phyloP scores from a whole-genome alignment of 2,329 filamentous ascomycete genomes.

The Cladosporium oxysporum region DNA sequence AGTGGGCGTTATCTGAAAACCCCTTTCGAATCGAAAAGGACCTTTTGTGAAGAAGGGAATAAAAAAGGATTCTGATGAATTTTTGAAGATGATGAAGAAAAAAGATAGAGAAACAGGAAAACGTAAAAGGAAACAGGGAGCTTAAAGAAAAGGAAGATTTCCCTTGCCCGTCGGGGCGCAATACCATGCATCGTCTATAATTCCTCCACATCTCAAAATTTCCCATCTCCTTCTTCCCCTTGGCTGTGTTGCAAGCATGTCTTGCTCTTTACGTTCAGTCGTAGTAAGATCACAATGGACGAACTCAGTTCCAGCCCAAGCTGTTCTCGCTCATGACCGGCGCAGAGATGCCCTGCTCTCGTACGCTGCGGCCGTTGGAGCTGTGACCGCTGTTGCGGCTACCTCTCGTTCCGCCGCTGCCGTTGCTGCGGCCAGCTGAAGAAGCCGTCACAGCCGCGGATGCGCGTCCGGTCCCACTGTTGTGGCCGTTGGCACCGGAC shows the following conservation, averaged over 20 bases:
- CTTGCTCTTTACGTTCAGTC: background rate
- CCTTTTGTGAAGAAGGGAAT: background rate
- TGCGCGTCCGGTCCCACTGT: conserved; percentile 28
- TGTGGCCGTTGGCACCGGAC: conserved; percentile 62
- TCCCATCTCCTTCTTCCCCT: background rate
- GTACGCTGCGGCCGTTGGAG: conserved; percentile 64
- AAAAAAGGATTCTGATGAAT: background rate
- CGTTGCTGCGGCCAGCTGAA: conserved; percentile 32
- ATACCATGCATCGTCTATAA: background rate
- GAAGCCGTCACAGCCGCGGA: conserved; percentile 17
- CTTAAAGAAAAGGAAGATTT: background rate
- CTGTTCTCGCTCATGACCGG: conserved; percentile 94
- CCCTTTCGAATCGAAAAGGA: background rate
- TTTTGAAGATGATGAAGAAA: background rate
- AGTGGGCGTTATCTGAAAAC: background rate
- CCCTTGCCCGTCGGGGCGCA: background rate
- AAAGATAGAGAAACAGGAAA: background rate
- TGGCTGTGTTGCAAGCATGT: background rate
- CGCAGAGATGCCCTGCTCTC: conserved; percentile 77
- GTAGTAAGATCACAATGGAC: background rate
- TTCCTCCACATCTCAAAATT: background rate
- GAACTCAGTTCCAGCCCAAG: conserved; percentile 82
- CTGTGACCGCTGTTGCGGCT: conserved; percentile 59
- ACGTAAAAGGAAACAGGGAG: background rate
- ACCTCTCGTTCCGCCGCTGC: conserved; percentile 41